These are phyloP conservation scores for Termitomyces sp. DNA, from an alignment of 768 basidiomycete species.

Conservation along the genomic window DNA sequence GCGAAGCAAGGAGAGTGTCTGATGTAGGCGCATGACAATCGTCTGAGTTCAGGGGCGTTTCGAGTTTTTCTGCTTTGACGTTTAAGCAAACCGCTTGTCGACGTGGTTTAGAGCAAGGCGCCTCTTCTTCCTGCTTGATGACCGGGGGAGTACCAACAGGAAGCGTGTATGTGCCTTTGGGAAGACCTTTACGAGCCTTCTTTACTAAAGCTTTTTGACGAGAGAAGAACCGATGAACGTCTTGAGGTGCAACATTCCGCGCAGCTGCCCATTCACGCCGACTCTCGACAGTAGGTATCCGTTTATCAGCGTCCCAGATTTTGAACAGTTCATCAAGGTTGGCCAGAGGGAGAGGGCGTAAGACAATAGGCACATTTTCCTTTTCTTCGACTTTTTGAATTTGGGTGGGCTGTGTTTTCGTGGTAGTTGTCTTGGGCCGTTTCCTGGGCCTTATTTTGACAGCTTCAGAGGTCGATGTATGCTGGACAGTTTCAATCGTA, in stretches of 20 bases:
- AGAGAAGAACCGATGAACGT: conserved; percentile 40
- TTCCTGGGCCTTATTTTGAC: conserved; percentile 13
- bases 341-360: conserved; percentile 11
- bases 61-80: neutral
- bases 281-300: conserved; percentile 36
- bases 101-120: neutral
- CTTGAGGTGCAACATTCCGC: conserved; percentile 31
- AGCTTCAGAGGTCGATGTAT: conserved; percentile 18
- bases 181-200: conserved; percentile 23
- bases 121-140: conserved; percentile 9
- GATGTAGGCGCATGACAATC: conserved; percentile 7
- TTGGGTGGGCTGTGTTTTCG: neutral
- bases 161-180: conserved; percentile 38
- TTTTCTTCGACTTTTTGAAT: conserved; percentile 11
- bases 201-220: conserved; percentile 30
- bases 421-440: neutral
- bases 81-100: neutral
- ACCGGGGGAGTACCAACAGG: conserved; percentile 33
- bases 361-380: neutral
- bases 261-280: conserved; percentile 39
- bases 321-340: conserved; percentile 34
- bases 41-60: neutral
- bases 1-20: conserved; percentile 12
- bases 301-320: conserved; percentile 36
- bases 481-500: neutral